A percentile compares a stretch with the other conserved stretches of the same genome.
These are phyloP conservation scores for Cladophialophora carrionii DNA, from an alignment of 2,329 filamentous ascomycete species.

Conservation along the genomic window DNA sequence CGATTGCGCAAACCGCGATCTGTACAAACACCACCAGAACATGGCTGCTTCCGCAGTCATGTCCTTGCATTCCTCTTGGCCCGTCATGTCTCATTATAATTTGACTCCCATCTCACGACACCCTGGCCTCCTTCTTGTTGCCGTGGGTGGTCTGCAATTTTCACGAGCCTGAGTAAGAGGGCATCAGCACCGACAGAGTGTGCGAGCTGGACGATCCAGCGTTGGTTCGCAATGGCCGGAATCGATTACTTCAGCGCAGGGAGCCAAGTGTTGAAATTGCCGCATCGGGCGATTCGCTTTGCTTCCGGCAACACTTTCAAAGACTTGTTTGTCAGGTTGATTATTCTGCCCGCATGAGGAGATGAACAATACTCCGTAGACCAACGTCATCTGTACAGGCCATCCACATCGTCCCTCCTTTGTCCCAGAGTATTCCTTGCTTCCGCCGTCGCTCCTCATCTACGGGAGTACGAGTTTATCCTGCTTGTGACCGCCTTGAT, in stretches of 20 bases:
- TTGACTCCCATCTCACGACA: not conserved
- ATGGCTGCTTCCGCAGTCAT: not conserved
- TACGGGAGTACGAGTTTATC: not conserved
- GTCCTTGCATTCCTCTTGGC: not conserved
- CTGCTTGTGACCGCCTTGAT: not conserved
- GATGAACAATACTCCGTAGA: not conserved
- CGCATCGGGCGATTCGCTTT: not conserved
- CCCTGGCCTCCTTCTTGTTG: not conserved
- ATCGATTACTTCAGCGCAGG: slow-evolving; percentile 23
- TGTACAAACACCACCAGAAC: not conserved
- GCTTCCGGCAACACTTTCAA: not conserved
- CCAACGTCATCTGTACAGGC: not conserved
- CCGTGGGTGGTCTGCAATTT: not conserved
- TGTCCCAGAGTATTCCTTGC: not conserved
- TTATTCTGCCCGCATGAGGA: slow-evolving; percentile 8
- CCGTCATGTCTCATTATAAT: slow-evolving; percentile 2
- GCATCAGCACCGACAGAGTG: slow-evolving; percentile 8
- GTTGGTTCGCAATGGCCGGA: slow-evolving; percentile 15
- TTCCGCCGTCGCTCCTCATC: not conserved
- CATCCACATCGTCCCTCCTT: not conserved
- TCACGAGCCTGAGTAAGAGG: slow-evolving; percentile 18
- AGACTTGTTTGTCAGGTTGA: not conserved
- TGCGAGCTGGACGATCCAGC: not conserved
- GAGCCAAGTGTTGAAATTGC: slow-evolving; percentile 9
- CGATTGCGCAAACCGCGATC: not conserved